Evolutionary conservation across 345 rosid species (phyloP), one percentile per base, ranked within the genome.

Genomic region (Citrus hindsii): DNA sequence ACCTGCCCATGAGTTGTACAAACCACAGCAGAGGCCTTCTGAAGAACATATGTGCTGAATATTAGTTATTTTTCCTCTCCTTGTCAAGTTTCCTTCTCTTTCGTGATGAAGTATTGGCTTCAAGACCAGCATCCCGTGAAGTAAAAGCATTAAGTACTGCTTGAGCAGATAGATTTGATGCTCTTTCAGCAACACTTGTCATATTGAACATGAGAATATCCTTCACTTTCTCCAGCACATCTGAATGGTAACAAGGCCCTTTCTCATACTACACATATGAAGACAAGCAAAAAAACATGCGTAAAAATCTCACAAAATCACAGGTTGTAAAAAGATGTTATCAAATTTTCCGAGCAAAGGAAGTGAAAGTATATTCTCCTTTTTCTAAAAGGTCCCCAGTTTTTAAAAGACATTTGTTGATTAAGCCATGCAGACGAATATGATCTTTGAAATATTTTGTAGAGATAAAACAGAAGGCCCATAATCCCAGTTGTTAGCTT

Each of bases 171-270:
- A 60, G 25, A 66, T 74, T 71, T 30, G 16, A 42, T 5, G 77
- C 82, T 46, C 69, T 55, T 66, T 78, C 79, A 32, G 85, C 7
- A 9, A 77, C 73, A 78, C 74, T 76, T 25, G 81, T 33, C 64
- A 71, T 10, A 63, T 76, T 77, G 62, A 83, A 38, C 64, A 81
- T 18, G 48, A 82, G 12, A 38, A 81, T n/a, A 59, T 87, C 84
- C 80, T 83, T 84, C 71, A 79, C 38, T 64, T 83, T 81, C 25
- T 83, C 84, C 79, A 82, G 4, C 14, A 76, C 74, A 16, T 84
- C 77, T 6, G 81, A 46, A 51, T 38, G 22, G 55, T 68, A 53
- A 35, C 28, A 38, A 61, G 37, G 24, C 53, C 84, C 80, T 3
- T 73, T 81, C 74, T 81, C 83, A 30, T 83, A 77, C 89, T 87